Evolutionary conservation across 2,329 filamentous ascomycete species (phyloP), one percentile per base, ranked within the genome.

Genomic region (Ceratocystis ficicola): DNA sequence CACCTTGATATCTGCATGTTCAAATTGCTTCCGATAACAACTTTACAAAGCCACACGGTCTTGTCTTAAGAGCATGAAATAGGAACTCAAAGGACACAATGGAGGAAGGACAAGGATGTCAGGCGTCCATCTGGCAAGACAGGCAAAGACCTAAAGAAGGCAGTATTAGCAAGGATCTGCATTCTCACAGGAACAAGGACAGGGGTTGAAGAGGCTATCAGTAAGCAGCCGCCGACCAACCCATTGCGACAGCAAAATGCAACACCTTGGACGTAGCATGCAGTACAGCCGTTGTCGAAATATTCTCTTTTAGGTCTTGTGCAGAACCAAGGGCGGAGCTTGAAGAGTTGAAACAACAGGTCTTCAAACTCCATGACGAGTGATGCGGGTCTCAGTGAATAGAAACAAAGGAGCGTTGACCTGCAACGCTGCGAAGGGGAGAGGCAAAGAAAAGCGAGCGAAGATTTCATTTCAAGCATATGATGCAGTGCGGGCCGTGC

Each of bases 141-240:
- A 50, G n/a, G 46, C 46, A 50, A 22, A 50, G 46, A 20, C 7
- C 46, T 50, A 50, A 50, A 50, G 17, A 50, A 50, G n/a, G 46
- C n/a, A 50, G 46, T 25, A 50, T 50, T 50, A 20, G 46, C 46
- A 50, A 50, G 46, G 46, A 50, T 50, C 46, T 50, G 46, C 46
- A 25, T 50, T n/a, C 46, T 50, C 46, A 50, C 46, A 50, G 46
- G 46, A 12, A 25, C 46, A n/a, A 22, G 46, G 46, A 50, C 46
- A n/a, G 46, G 46, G 46, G 46, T 12, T 50, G n/a, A 50, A 50
- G 46, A 50, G 46, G 46, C 46, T 12, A 25, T 50, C 46, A 50
- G 46, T 50, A 25, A 50, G 46, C 46, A 50, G 22, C 46, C 46
- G 46, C 46, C 15, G 7, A 50, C 46, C 46, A 50, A 4, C 46